Evolutionary conservation across 2,329 filamentous ascomycete species (phyloP).

Genomic region (Fulvia fulva): DNA sequence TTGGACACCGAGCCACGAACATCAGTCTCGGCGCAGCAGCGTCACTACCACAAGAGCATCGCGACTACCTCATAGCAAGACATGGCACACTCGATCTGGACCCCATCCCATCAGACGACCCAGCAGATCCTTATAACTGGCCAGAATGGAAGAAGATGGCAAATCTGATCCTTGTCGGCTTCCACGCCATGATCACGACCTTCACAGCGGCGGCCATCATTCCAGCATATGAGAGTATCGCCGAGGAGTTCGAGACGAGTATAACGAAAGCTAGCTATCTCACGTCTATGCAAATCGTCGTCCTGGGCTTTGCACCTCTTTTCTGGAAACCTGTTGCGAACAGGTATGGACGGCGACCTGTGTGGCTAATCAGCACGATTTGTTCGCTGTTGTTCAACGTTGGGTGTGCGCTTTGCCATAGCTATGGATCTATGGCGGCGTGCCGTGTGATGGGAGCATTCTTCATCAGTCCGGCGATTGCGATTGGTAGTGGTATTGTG

Average conservation of each 20-base stretch:
- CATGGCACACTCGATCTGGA: slow-evolving; percentile 55
- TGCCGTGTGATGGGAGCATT: slow-evolving; percentile 53
- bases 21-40: slow-evolving; percentile 27
- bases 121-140: slow-evolving; percentile 53
- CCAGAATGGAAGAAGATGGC: slow-evolving; percentile 50
- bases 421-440: slow-evolving; percentile 48
- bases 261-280: slow-evolving; percentile 52
- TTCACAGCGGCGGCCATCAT: slow-evolving; percentile 55
- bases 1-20: slow-evolving; percentile 26
- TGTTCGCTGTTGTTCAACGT: slow-evolving; percentile 50
- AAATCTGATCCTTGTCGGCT: slow-evolving; percentile 50
- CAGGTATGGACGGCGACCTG: slow-evolving; percentile 51
- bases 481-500: slow-evolving; percentile 56
- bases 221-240: slow-evolving; percentile 52
- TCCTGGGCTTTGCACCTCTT: slow-evolving; percentile 52
- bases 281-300: slow-evolving; percentile 53
- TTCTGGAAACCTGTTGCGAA: slow-evolving; percentile 56
- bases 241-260: slow-evolving; percentile 47
- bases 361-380: slow-evolving; percentile 51
- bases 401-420: slow-evolving; percentile 49
- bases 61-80: slow-evolving; percentile 48
- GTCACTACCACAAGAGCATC: slow-evolving; percentile 42
- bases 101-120: slow-evolving; percentile 48
- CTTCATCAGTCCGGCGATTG: slow-evolving; percentile 53
- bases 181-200: slow-evolving; percentile 53